These are phyloP conservation scores for Xerocomellus chrysenteron DNA, from an alignment of 768 basidiomycete genomes.

Conservation along the genomic window DNA sequence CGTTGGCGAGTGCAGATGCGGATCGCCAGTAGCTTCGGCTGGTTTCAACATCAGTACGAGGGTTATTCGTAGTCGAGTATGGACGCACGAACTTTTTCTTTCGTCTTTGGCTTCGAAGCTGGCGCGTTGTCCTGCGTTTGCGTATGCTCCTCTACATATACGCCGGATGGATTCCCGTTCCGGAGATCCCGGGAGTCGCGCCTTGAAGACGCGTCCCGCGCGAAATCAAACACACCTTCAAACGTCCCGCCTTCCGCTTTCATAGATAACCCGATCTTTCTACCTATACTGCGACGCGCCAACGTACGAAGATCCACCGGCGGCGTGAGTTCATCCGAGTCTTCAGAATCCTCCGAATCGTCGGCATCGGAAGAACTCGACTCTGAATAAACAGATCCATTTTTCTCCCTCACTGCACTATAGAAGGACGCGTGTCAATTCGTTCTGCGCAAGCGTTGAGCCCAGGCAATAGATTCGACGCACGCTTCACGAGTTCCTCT, in stretches of 20 bases:
- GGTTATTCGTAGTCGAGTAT: background rate
- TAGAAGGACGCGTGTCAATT: background rate
- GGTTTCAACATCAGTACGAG: background rate
- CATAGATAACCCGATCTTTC: constrained; percentile 43
- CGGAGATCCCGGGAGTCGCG: too few species aligned
- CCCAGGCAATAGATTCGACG: constrained; percentile 28
- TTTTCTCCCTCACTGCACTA: constrained; percentile 64
- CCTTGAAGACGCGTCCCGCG: too few species aligned
- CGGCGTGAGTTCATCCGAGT: constrained; percentile 92
- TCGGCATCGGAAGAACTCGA: constrained; percentile 24
- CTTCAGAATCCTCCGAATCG: constrained; percentile 63
- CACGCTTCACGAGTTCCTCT: constrained; percentile 79
- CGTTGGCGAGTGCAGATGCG: constrained; percentile 56
- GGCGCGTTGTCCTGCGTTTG: constrained; percentile 34
- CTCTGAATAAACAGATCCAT: constrained; percentile 36
- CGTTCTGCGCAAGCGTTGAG: background rate
- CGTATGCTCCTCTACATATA: constrained; percentile 61
- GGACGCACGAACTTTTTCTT: constrained; percentile 50
- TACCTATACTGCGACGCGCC: constrained; percentile 76
- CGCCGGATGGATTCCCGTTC: background rate
- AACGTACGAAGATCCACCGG: constrained; percentile 82
- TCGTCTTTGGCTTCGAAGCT: constrained; percentile 27
- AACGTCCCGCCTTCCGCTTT: constrained; percentile 24
- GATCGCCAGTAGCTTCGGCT: constrained; percentile 74
- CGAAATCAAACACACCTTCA: constrained; percentile 27